Base-by-base conservation (phyloP, 495 filamentous ascomycete genomes). In the Hypoxylon fragiforme region DNA sequence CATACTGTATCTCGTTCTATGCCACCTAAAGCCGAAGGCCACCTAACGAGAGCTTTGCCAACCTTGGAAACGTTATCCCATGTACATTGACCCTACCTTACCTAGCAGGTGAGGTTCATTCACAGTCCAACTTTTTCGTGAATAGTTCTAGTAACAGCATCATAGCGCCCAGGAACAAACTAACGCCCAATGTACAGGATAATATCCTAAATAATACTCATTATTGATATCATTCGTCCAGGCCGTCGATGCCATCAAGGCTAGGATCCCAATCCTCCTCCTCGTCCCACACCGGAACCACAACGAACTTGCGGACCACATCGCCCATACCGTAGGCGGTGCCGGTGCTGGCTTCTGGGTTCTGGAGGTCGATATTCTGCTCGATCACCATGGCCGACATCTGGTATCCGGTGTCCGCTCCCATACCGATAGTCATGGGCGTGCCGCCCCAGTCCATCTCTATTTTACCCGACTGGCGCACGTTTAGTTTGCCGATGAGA, bases 401-500 rank as follows among this genome's bases (percentile, higher is more conserved):
- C 35, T 77, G 50, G 49, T 80, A 79, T 21, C 68, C 73, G 26
- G 70, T 55, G 14, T 72, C 71, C 0, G 70, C 74, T 11, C 73
- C 73, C 1, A 69, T 55, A 3, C 70, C 72, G 6, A 86, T 13
- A 20, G 69, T 64, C 51, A 86, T 53, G 30, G 48, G 70, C 32
- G 69, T 73, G 3, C 83, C 82, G 12, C 83, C 84, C 84, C 84
- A 88, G 50, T 73, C 70, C 21, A 88, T 62, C 46, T 83, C 80
- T 1, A 78, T 77, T 32, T 75, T 77, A 45, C 85, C 85, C 7
- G 79, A 83, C 62, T 81, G 73, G 54, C 81, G 76, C 14, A 88
- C 76, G 22, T 80, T 67, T 24, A 88, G 65, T 55, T 81, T 81
- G 21, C 85, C 85, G 3, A 82, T 74, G 45, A 63, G 73, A n/a